phyloP scores from a whole-genome alignment of 495 filamentous ascomycete genomes.

The Lichenothelia convexa region DNA sequence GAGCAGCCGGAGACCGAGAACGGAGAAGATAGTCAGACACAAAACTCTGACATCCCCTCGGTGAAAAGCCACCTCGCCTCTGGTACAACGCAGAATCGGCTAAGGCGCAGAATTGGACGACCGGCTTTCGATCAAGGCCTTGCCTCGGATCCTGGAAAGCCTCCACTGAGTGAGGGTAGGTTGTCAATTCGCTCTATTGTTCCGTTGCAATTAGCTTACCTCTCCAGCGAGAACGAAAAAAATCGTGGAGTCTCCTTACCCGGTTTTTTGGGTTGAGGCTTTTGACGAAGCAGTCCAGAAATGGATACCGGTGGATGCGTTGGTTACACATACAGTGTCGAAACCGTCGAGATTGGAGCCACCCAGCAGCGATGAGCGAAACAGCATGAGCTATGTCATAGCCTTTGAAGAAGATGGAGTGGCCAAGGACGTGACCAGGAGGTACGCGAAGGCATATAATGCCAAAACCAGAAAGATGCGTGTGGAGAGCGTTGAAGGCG shows the following conservation, averaged over 20 bases:
- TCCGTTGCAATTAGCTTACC: not conserved
- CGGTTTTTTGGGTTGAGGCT: constrained; percentile 86
- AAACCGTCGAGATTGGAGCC: constrained; percentile 67
- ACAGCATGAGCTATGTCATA: constrained; percentile 64
- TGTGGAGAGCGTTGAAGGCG: constrained; percentile 47
- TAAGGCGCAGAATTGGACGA: constrained; percentile 25
- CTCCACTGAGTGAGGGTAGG: not conserved
- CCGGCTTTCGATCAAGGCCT: constrained; percentile 18
- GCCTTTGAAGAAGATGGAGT: constrained; percentile 65
- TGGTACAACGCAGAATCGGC: too few species aligned
- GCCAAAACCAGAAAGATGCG: constrained; percentile 66
- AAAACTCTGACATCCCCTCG: not conserved
- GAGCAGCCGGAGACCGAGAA: constrained; percentile 1
- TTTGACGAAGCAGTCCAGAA: constrained; percentile 70
- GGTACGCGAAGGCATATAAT: constrained; percentile 47
- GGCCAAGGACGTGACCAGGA: constrained; percentile 47
- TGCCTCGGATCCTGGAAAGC: constrained; percentile 1
- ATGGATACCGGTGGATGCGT: constrained; percentile 76
- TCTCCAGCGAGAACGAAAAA: constrained; percentile 13
- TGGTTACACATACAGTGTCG: constrained; percentile 59
- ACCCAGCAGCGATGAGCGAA: constrained; percentile 50
- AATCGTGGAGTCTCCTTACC: constrained; percentile 45
- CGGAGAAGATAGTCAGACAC: constrained; percentile 4
- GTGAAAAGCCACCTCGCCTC: not conserved
- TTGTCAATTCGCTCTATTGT: not conserved